Percentiles rank a stretch among this genome's conserved stretches.
These are phyloP conservation scores for Mortierella antarctica DNA, from an alignment of 192 early-diverging fungal species.

Conservation along the genomic window DNA sequence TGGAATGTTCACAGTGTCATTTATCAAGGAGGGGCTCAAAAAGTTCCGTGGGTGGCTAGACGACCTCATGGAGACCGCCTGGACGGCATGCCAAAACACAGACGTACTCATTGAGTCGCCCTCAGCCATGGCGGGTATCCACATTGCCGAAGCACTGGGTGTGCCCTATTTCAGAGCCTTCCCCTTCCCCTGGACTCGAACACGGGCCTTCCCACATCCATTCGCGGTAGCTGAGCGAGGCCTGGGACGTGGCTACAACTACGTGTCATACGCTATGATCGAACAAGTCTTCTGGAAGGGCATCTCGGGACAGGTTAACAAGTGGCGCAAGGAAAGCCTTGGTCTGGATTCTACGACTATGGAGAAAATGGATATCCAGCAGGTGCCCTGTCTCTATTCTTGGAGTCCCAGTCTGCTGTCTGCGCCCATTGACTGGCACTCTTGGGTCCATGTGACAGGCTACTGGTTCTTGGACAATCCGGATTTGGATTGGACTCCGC, in stretches of 20 bases:
- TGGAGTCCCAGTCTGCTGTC: slow-evolving; percentile 72
- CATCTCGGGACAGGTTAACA: slow-evolving; percentile 65
- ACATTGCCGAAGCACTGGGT: slow-evolving; percentile 70
- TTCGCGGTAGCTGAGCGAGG: slow-evolving; percentile 65
- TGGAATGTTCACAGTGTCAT: slow-evolving; percentile 73
- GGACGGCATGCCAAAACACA: slow-evolving; percentile 67
- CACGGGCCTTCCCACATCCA: slow-evolving; percentile 77
- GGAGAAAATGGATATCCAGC: slow-evolving; percentile 60
- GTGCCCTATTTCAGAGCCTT: slow-evolving; percentile 76
- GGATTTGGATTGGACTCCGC: slow-evolving; percentile 67
- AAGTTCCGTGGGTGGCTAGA: slow-evolving; percentile 75
- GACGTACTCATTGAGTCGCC: slow-evolving; percentile 78
- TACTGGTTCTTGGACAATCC: slow-evolving; percentile 83
- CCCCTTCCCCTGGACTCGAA: slow-evolving; percentile 82
- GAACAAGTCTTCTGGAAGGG: slow-evolving; percentile 78
- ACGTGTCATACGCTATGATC: slow-evolving; percentile 74
- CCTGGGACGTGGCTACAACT: slow-evolving; percentile 66
- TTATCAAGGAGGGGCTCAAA: slow-evolving; percentile 65
- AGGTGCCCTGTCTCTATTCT: slow-evolving; percentile 72
- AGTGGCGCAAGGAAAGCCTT: slow-evolving; percentile 62
- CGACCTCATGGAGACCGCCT: slow-evolving; percentile 65
- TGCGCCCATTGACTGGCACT: slow-evolving; percentile 71
- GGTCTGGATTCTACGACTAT: slow-evolving; percentile 59
- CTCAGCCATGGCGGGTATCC: slow-evolving; percentile 74
- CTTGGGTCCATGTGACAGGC: slow-evolving; percentile 75